phyloP scores from a whole-genome alignment of 2,329 filamentous ascomycete genomes.

The Ascocoryne sarcoides region DNA sequence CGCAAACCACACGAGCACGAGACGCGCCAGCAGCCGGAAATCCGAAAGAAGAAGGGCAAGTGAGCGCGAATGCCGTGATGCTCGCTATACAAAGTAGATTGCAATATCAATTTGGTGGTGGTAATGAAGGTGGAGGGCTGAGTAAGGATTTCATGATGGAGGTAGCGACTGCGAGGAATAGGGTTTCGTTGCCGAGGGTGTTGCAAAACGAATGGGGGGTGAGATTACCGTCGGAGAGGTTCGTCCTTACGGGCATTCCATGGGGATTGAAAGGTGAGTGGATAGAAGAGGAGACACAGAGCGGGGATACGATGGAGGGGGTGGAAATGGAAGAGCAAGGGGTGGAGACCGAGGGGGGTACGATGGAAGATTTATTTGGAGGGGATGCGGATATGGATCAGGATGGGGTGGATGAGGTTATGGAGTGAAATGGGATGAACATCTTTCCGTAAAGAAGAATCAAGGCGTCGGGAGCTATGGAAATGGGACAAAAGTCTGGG shows the following conservation, averaged over 20 bases:
- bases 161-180: constrained; percentile 63
- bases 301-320: constrained; percentile 1
- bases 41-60: constrained; percentile 30
- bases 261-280: constrained; percentile 51
- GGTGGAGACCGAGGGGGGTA: constrained; percentile 1
- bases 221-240: constrained; percentile 57
- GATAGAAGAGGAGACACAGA: constrained; percentile 35
- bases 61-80: constrained; percentile 58
- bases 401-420: background rate
- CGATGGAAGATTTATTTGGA: constrained; percentile 6
- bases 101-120: constrained; percentile 58
- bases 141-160: constrained; percentile 72
- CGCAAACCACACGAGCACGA: constrained; percentile 27
- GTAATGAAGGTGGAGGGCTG: constrained; percentile 41
- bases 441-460: too few species aligned
- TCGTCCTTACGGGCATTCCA: constrained; percentile 39
- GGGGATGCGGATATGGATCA: background rate
- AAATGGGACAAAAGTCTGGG: too few species aligned
- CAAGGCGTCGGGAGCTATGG: too few species aligned
- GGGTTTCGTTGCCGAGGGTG: constrained; percentile 54
- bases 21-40: constrained; percentile 27
- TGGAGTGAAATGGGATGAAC: too few species aligned
- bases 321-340: background rate
- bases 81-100: constrained; percentile 64
- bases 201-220: constrained; percentile 59